phyloP scores from a whole-genome alignment of 495 filamentous ascomycete species.

The Aspergillus sclerotioniger region DNA sequence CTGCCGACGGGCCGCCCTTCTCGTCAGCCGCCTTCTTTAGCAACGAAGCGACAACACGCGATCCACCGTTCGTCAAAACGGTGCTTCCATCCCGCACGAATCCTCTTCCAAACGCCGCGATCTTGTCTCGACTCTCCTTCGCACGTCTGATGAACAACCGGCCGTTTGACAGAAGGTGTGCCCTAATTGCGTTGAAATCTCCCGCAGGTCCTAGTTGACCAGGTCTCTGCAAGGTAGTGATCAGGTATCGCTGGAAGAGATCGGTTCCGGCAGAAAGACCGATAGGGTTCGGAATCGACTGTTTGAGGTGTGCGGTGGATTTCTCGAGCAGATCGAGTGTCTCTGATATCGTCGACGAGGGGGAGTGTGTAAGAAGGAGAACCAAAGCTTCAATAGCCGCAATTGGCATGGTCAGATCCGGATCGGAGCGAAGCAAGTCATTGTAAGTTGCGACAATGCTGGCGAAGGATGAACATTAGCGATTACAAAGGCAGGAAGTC shows the following conservation, averaged over 20 bases:
- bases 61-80: conserved; percentile 85
- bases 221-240: conserved; percentile 62
- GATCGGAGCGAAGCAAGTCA: conserved; percentile 60
- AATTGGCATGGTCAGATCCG: conserved; percentile 89
- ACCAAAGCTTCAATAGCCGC: conserved; percentile 94
- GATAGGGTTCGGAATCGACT: conserved; percentile 78
- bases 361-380: conserved; percentile 70
- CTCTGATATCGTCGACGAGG: conserved; percentile 85
- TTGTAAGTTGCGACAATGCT: conserved; percentile 61
- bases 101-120: conserved; percentile 72
- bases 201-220: conserved; percentile 50
- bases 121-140: conserved; percentile 78
- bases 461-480: conserved; percentile 18
- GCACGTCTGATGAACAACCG: conserved; percentile 82
- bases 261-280: conserved; percentile 89
- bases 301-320: conserved; percentile 70
- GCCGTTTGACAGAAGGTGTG: conserved; percentile 79
- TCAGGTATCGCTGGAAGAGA: conserved; percentile 90
- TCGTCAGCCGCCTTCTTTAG: conserved; percentile 69
- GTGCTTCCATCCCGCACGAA: conserved; percentile 74
- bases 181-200: conserved; percentile 78
- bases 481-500: not conserved
- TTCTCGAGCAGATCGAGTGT: conserved; percentile 79
- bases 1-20: conserved; percentile 50
- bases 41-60: conserved; percentile 75